Evolutionary conservation across 768 basidiomycete genomes (phyloP).

Genomic region (Boletales sp.): DNA sequence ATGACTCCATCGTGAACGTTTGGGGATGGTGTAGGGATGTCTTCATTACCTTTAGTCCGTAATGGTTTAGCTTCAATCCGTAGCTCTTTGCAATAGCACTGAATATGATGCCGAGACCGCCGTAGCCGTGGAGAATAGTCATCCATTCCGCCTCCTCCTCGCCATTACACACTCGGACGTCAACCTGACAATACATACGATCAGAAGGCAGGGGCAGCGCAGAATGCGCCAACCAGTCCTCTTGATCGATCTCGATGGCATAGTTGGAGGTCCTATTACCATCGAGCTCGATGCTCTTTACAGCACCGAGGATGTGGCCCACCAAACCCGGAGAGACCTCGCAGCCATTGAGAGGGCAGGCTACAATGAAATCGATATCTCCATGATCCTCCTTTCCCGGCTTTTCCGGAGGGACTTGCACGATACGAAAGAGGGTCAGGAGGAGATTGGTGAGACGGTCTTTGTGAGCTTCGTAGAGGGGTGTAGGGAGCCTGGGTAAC

Average conservation of each 20-base stretch:
- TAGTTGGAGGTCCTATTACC: constrained; percentile 62
- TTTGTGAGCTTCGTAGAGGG: constrained; percentile 52
- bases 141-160: constrained; percentile 48
- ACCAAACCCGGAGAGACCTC: constrained; percentile 35
- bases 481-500: constrained; percentile 61
- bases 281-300: constrained; percentile 41
- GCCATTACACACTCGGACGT: constrained; percentile 57
- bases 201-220: constrained; percentile 4
- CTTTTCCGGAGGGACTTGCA: constrained; percentile 56
- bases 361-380: constrained; percentile 67
- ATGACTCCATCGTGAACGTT: constrained; percentile 19
- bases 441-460: constrained; percentile 40
- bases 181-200: constrained; percentile 47
- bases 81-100: constrained; percentile 50
- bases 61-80: constrained; percentile 47
- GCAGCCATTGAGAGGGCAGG: constrained; percentile 32
- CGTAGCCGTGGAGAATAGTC: constrained; percentile 59
- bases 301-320: constrained; percentile 44
- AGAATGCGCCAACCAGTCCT: constrained; percentile 34
- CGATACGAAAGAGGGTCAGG: constrained; percentile 44
- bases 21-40: not conserved
- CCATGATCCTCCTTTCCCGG: constrained; percentile 66
- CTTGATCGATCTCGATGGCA: constrained; percentile 44
- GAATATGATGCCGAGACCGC: constrained; percentile 71
- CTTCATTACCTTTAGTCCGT: constrained; percentile 54